A percentile compares a stretch with the other conserved stretches of the same genome.
Evolutionary conservation across 441 rosid genomes (phyloP).

Genomic region (Sinapis alba): DNA sequence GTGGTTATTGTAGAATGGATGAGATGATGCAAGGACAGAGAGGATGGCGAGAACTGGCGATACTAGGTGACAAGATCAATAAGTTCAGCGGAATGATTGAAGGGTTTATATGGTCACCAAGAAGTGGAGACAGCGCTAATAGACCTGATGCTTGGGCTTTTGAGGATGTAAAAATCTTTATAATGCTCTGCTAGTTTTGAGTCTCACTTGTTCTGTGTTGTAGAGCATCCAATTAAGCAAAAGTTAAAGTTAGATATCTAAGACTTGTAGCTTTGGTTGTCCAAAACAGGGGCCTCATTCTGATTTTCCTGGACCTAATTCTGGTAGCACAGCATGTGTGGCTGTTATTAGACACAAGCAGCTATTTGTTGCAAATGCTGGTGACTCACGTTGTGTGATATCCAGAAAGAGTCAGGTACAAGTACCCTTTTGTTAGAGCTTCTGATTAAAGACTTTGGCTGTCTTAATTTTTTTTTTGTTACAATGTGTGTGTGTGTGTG

Average conservation of each 20-base stretch:
- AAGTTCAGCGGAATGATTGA: conserved; percentile 67
- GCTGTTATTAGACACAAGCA: conserved; percentile 67
- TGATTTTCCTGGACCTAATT: conserved; percentile 74
- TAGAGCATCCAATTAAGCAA: background rate
- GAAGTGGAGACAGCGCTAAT: conserved; percentile 44
- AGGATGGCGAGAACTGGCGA: conserved; percentile 74
- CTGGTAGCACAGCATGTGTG: conserved; percentile 88
- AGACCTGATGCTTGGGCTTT: conserved; percentile 66
- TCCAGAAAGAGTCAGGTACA: conserved; percentile 90
- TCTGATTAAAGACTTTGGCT: background rate
- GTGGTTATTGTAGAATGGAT: conserved; percentile 58
- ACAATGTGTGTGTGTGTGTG: background rate
- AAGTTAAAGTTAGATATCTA: conserved; percentile 2
- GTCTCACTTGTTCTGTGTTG: conserved; percentile 5
- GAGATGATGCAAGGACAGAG: conserved; percentile 89
- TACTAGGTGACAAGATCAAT: conserved; percentile 61
- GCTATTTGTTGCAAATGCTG: conserved; percentile 86
- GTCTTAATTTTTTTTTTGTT: background rate
- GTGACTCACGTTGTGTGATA: conserved; percentile 91
- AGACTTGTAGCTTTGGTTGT: conserved; percentile 6
- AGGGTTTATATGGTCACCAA: conserved; percentile 75
- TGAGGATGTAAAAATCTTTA: conserved; percentile 52
- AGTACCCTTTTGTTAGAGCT: background rate
- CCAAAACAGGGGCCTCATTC: conserved; percentile 86
- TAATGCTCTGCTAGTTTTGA: background rate